phyloP scores from a whole-genome alignment of 352 stramenopile genomes.

The Pythium monospermum region DNA sequence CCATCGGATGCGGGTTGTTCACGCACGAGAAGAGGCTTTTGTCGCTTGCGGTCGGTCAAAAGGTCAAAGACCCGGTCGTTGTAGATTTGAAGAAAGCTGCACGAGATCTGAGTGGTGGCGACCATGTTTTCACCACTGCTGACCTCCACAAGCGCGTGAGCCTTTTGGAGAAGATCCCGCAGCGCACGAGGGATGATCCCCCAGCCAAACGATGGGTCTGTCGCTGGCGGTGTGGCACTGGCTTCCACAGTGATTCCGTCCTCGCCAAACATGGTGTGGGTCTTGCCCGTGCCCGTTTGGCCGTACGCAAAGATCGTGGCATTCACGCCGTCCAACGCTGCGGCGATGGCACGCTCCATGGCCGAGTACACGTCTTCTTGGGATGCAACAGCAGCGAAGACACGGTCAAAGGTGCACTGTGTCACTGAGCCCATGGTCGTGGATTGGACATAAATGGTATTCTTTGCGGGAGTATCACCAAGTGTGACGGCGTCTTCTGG shows the following conservation, averaged over 20 bases:
- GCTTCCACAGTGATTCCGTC: slow-evolving; percentile 13
- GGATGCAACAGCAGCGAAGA: slow-evolving; percentile 56
- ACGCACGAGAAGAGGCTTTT: slow-evolving; percentile 66
- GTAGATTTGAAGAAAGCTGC: slow-evolving; percentile 93
- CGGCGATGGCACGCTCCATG: slow-evolving; percentile 55
- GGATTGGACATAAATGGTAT: slow-evolving; percentile 22
- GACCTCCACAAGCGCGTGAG: too few species aligned
- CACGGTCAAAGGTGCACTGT: slow-evolving; percentile 65
- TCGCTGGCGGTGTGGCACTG: not conserved
- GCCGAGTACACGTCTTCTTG: slow-evolving; percentile 80
- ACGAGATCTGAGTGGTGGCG: slow-evolving; percentile 55
- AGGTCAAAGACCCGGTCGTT: slow-evolving; percentile 93
- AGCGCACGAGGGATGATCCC: slow-evolving; percentile 82
- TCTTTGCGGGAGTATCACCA: slow-evolving; percentile 25
- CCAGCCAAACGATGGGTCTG: slow-evolving; percentile 17
- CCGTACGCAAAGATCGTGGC: slow-evolving; percentile 91
- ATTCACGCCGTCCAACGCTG: slow-evolving; percentile 81
- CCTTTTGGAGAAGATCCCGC: slow-evolving; percentile 47
- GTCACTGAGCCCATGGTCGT: slow-evolving; percentile 24
- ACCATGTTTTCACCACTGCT: slow-evolving; percentile 12
- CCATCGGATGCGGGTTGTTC: slow-evolving; percentile 56
- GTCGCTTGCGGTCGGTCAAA: slow-evolving; percentile 57
- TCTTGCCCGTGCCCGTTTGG: slow-evolving; percentile 90
- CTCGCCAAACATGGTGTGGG: slow-evolving; percentile 88
- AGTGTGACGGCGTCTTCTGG: slow-evolving; percentile 26